Base-by-base conservation (phyloP, 1,284 basidiomycete genomes). In the Naganishia sp. region DNA sequence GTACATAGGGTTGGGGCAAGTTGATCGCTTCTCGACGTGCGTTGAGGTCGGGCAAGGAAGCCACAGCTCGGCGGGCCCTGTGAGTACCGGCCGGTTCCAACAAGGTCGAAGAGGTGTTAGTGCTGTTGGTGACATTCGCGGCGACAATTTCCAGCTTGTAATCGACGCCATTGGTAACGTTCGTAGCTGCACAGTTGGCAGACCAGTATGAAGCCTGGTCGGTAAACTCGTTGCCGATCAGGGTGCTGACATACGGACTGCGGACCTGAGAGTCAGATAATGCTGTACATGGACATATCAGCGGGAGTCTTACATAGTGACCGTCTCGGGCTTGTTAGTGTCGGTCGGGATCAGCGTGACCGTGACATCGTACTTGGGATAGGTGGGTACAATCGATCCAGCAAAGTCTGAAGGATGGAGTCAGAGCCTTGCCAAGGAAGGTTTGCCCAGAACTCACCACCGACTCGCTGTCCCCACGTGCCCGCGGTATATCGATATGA, bases 131-230 rank as follows among this genome's bases (percentile, higher is more conserved):
- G 48, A 18, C 70, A 70, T 67, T 63, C 25, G 31, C 55, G 45
- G 39, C 53, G 44, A 64, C 23, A 49, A 54, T 50, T 11, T 45
- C 23, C 21, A 43, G 63, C 54, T 70, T 82, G 83, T 70, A 81
- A 70, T 87, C 85, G 33, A 84, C 77, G 13, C 86, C 86, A 72
- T 87, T 87, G 9, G 86, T 87, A 21, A 55, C 69, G 11, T 75
- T 72, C 48, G 80, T 85, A 0, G 84, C 85, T 13, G 80, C 84
- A 72, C 86, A 88, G 71, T 88, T 87, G 61, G 78, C 79, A 3
- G 73, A 78, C 86, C 86, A 88, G 81, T 81, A 88, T 3, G 85
- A 84, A 6, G 74, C 77, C 42, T 75, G 70, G 70, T 87, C 83
- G 0, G 82, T 84, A 75, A 88, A 87, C 1, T 80, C 70, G 1